Conservation (phyloP, 176 grass and related monocot genomes). For the Cymbopogon citratus region DNA sequence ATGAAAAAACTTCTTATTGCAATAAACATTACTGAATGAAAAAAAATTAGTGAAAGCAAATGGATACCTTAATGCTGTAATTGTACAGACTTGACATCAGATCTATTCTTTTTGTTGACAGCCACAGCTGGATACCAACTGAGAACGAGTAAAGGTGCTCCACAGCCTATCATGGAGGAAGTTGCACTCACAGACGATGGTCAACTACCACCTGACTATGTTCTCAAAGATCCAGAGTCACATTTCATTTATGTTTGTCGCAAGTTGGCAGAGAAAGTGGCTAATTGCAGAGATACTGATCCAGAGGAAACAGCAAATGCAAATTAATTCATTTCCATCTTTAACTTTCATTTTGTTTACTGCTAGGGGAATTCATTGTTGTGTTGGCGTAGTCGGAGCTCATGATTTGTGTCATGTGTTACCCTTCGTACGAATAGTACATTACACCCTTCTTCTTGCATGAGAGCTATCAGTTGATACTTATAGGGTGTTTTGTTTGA, state of each 20-base stretch:
- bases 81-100: background rate
- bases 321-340: background rate
- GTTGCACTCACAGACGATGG: slow-evolving; percentile 54
- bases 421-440: background rate
- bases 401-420: background rate
- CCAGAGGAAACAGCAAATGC: background rate
- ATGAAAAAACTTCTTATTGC: background rate
- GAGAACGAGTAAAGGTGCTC: slow-evolving; percentile 21
- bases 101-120: slow-evolving; percentile 31
- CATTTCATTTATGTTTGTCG: slow-evolving; percentile 79
- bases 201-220: slow-evolving; percentile 58
- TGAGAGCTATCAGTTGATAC: background rate
- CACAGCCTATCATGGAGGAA: slow-evolving; percentile 47
- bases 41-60: background rate
- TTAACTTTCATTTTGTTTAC: slow-evolving; percentile 6
- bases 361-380: background rate
- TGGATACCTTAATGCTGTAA: background rate
- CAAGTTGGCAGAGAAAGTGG: slow-evolving; percentile 29
- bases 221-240: slow-evolving; percentile 80
- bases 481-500: background rate
- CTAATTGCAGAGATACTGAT: background rate
- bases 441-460: background rate
- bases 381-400: background rate
- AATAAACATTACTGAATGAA: background rate
- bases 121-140: slow-evolving; percentile 46